Conservation (phyloP, 73 alveolate species). For the Uronychia setigera region DNA sequence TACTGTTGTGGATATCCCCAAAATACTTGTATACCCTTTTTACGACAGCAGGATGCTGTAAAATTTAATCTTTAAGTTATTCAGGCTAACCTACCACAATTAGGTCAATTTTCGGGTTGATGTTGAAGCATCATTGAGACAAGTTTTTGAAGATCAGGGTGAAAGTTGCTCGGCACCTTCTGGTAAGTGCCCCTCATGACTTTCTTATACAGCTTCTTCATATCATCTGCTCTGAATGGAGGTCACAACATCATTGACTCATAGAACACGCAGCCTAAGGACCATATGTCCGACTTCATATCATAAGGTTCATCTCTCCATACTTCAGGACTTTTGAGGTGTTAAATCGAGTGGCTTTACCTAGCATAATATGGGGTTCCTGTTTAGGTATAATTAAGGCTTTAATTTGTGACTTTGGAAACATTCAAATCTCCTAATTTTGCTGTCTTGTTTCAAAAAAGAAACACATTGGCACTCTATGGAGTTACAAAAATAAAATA, state of each 20-base stretch:
- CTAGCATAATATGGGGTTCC: conserved; percentile 67
- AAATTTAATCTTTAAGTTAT: background rate
- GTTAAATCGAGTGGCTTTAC: background rate
- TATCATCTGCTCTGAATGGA: conserved; percentile 76
- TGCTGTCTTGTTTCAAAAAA: conserved; percentile 66
- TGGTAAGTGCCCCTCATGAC: conserved; percentile 34
- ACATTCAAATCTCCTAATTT: conserved; percentile 85
- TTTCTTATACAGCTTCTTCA: conserved; percentile 73
- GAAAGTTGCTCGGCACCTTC: conserved; percentile 7
- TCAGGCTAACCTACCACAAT: background rate
- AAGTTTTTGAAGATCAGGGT: background rate
- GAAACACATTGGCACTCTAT: conserved; percentile 78
- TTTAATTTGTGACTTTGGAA: conserved; percentile 69
- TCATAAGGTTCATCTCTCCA: conserved; percentile 83
- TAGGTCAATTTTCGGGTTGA: conserved; percentile 21
- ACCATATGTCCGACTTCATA: conserved; percentile 92
- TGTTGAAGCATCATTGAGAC: conserved; percentile 6
- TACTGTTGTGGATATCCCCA: background rate
- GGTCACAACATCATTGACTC: conserved; percentile 76
- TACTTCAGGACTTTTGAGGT: conserved; percentile 86
- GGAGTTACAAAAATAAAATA: background rate
- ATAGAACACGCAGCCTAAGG: conserved; percentile 91
- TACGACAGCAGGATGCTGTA: background rate
- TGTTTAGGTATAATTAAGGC: conserved; percentile 43
- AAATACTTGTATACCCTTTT: background rate